Percentiles rank a stretch among this genome's conserved stretches.
phyloP scores from a whole-genome alignment of 2,329 filamentous ascomycete genomes.

The Microdochium nivale region DNA sequence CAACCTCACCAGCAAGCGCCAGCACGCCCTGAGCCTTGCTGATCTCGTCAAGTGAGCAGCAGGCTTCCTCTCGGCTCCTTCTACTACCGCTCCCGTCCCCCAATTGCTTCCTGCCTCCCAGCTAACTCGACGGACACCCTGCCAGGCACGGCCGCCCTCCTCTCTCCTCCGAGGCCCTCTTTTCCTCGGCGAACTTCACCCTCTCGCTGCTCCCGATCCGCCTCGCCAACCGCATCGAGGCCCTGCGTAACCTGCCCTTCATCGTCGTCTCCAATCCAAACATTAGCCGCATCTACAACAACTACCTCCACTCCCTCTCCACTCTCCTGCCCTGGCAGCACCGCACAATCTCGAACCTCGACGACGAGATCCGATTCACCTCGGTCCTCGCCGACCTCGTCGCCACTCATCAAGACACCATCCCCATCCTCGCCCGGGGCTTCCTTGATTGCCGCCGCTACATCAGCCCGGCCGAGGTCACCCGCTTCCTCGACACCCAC shows the following conservation, averaged over 20 bases:
- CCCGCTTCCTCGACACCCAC: conserved; percentile 85
- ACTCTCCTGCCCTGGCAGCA: conserved; percentile 78
- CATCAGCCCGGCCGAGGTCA: conserved; percentile 76
- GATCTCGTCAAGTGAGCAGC: conserved; percentile 79
- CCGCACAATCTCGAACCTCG: conserved; percentile 61
- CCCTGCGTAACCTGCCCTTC: conserved; percentile 86
- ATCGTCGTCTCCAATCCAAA: conserved; percentile 98
- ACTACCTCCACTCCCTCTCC: conserved; percentile 88
- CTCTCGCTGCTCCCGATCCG: conserved; percentile 85
- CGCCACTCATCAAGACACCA: conserved; percentile 88
- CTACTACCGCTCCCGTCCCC: background rate
- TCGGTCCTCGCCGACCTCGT: conserved; percentile 93
- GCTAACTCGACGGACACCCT: conserved; percentile 3
- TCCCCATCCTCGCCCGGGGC: conserved; percentile 81
- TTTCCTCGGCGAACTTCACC: conserved; percentile 91
- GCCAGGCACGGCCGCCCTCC: conserved; percentile 69
- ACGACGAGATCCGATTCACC: conserved; percentile 87
- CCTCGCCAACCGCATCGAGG: conserved; percentile 88
- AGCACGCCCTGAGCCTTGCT: conserved; percentile 75
- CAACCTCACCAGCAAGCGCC: conserved; percentile 64
- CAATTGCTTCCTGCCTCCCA: background rate
- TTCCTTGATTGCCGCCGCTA: conserved; percentile 93
- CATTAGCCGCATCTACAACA: conserved; percentile 88
- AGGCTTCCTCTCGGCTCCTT: no score
- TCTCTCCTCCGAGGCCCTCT: conserved; percentile 68